A percentile compares a stretch with the other conserved stretches of the same genome.
These are phyloP conservation scores for Myxozyma nipponensis DNA, from an alignment of 805 yeast genomes.

Conservation along the genomic window DNA sequence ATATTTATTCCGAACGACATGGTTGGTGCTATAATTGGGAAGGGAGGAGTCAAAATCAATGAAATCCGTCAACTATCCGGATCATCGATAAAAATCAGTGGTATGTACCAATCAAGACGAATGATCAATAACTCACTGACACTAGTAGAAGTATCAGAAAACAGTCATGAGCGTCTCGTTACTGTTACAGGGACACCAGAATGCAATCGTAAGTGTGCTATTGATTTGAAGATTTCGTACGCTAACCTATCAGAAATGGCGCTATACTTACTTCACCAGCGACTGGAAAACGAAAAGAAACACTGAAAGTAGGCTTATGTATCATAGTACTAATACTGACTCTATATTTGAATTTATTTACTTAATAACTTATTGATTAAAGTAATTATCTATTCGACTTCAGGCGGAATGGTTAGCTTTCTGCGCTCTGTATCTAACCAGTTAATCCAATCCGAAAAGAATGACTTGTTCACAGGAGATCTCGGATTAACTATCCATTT, in stretches of 20 bases:
- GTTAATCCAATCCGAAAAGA: slow-evolving; percentile 8
- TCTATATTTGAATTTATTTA: background rate
- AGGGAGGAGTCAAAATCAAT: slow-evolving; percentile 76
- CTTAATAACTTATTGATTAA: background rate
- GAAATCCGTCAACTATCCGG: slow-evolving; percentile 74
- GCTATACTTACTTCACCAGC: slow-evolving; percentile 31
- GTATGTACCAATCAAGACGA: slow-evolving; percentile 24
- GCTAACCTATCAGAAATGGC: slow-evolving; percentile 30
- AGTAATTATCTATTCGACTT: background rate
- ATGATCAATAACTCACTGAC: slow-evolving; percentile 19
- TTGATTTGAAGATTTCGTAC: background rate
- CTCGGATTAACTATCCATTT: slow-evolving; percentile 13
- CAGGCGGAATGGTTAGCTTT: background rate
- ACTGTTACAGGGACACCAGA: slow-evolving; percentile 25
- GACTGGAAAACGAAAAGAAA: slow-evolving; percentile 33
- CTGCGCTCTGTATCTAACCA: slow-evolving; percentile 17
- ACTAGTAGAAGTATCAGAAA: slow-evolving; percentile 8
- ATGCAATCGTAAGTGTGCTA: slow-evolving; percentile 16
- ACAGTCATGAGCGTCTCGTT: slow-evolving; percentile 32
- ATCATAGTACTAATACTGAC: background rate
- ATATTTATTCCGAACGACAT: slow-evolving; percentile 69
- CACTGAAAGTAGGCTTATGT: slow-evolving; percentile 7
- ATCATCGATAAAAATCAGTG: slow-evolving; percentile 68
- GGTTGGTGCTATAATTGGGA: slow-evolving; percentile 83
- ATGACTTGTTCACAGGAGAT: slow-evolving; percentile 2